These are phyloP conservation scores for Xylaria sp. DNA, from an alignment of 2,329 filamentous ascomycete species.

Conservation along the genomic window DNA sequence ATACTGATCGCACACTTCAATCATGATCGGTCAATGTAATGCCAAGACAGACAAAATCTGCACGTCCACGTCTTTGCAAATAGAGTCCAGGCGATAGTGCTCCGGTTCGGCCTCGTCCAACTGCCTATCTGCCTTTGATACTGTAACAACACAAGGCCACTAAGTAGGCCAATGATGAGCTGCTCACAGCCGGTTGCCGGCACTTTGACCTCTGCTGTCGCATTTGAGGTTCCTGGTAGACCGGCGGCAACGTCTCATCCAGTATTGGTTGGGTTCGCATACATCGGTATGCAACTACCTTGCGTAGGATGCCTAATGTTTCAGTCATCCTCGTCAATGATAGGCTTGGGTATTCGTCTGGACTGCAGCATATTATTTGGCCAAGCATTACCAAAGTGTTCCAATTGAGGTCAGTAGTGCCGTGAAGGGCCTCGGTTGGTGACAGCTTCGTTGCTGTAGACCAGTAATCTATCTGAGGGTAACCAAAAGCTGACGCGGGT, in stretches of 20 bases:
- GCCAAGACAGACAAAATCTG: background rate
- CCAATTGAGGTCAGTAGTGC: background rate
- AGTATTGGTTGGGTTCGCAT: background rate
- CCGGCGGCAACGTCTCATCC: slow-evolving; percentile 1
- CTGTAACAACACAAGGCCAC: background rate
- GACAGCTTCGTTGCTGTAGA: background rate
- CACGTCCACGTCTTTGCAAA: background rate
- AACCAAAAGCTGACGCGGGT: background rate
- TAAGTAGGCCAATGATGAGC: background rate
- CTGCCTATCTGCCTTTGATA: background rate
- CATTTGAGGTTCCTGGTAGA: background rate
- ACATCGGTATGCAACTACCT: background rate
- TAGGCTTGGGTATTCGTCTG: background rate
- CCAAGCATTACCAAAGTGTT: background rate
- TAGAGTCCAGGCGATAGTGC: background rate
- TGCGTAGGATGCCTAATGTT: background rate
- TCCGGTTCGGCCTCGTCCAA: background rate
- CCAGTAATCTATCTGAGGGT: background rate
- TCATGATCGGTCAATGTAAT: background rate
- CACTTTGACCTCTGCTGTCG: background rate
- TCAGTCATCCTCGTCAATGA: background rate
- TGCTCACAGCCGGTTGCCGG: background rate
- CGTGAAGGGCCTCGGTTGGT: background rate
- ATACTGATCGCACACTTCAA: background rate
- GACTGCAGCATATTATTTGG: background rate